Evolutionary conservation across 2,329 filamentous ascomycete species (phyloP), one percentile per base, ranked within the genome.

Genomic region (Colletotrichum coccodes): DNA sequence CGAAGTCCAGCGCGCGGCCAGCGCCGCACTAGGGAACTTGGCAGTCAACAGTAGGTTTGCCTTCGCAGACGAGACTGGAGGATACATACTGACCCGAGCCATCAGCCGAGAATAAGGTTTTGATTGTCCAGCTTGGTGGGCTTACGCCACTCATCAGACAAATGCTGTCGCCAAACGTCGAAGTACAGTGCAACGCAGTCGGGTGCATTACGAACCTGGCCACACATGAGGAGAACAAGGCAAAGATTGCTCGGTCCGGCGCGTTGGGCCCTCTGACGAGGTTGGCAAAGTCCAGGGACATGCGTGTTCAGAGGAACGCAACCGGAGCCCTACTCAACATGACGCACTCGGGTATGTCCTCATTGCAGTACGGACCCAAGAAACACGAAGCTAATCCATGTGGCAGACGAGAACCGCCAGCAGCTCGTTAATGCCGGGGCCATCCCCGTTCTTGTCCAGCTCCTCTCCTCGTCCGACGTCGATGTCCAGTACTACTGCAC

Each of bases 401-500:
- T 32, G 12, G 23, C 78, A 96, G 96, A 98, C 79, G 96, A 99
- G 81, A 99, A 99, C 80, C 91, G 96, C 74, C 94, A 98, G 81
- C 95, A 99, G 80, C 91, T 99, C 32, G 96, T 99, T 73, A 97
- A 97, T 73, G 96, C 96, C 52, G 95, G 95, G 71, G 96, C 96
- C n/a, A 98, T 99, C 72, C 96, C 96, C 6, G 95, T 99, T 9
- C 90, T 99, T 30, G 96, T 99, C 46, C 94, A 98, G 77, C 90
- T 99, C 28, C 90, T 99, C 52, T 94, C 94, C 9, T 98, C 96
- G 30, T 85, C 92, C 67, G 96, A 99, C 77, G 95, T 98, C 73
- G 96, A 99, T 78, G 96, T 99, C 36, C 96, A 99, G 83, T 99
- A 99, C 82, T 99, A 99, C 83, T 99, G 96, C 84, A 99, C 96